phyloP scores from a whole-genome alignment of 257 asterid genomes.

The Solanum phureja region DNA sequence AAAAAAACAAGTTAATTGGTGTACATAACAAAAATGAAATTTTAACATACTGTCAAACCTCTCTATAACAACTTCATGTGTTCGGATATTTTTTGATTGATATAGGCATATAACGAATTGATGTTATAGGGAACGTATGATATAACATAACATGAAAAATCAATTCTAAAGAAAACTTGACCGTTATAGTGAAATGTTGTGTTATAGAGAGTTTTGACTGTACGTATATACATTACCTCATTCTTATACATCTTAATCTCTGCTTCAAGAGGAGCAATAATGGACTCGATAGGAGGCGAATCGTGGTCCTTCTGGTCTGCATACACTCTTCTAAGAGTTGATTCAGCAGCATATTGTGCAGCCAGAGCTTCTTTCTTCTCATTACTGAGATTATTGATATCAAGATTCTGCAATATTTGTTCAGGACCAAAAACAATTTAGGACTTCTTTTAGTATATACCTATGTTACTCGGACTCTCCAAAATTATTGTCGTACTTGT shows the following conservation, averaged over 20 bases:
- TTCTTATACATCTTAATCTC: conserved; percentile 61
- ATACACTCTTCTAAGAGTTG: conserved; percentile 78
- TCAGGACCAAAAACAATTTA: background rate
- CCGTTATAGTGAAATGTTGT: background rate
- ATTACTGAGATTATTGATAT: conserved; percentile 44
- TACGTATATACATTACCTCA: conserved; percentile 33
- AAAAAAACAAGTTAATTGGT: background rate
- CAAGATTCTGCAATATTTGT: conserved; percentile 50
- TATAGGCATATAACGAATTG: background rate
- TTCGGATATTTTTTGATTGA: background rate
- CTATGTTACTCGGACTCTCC: background rate
- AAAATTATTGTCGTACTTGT: background rate
- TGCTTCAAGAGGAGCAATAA: conserved; percentile 89
- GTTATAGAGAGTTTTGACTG: background rate
- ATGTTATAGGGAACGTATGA: background rate
- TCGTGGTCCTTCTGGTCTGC: conserved; percentile 65
- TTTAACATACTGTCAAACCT: background rate
- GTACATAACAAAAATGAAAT: background rate
- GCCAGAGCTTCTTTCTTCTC: conserved; percentile 67
- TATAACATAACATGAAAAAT: background rate
- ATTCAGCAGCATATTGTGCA: conserved; percentile 90
- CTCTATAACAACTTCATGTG: background rate
- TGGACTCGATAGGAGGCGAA: conserved; percentile 48
- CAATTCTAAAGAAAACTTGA: background rate
- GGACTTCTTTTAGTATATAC: background rate